Evolutionary conservation across 2,329 filamentous ascomycete species (phyloP), one percentile per base, ranked within the genome.

Genomic region (Laburnicola sp.): DNA sequence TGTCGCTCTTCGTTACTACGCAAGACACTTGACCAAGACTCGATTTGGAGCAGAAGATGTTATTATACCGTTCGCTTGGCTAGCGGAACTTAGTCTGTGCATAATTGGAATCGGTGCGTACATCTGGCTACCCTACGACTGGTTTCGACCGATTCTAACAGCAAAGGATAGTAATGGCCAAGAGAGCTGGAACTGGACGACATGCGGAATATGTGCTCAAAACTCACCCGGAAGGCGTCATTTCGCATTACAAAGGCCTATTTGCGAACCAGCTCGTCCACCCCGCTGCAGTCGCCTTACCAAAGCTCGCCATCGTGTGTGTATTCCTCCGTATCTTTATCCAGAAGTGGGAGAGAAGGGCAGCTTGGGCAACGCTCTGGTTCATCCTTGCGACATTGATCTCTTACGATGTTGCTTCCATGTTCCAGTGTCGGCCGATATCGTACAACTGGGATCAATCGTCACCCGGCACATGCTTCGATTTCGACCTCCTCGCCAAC

Each of bases 401-500:
- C 11, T 54, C 59, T 3, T 65, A 51, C 32, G 62, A 56, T 0
- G 44, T 65, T 22, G 59, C 61, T 8, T 40, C 42, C 1, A 45
- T 56, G 30, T 64, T 65, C 37, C 60, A 64, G 37, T 67, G 64
- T 43, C 51, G 35, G 9, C 63, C 63, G 3, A 59, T 67, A 39
- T 51, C 49, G 4, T 66, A 57, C 48, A 60, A 60, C 26, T 67
- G 64, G 64, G 59, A 66, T 40, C 65, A 65, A 36, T 50, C 52
- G 2, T 58, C 60, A 32, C 59, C 59, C 2, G 42, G 44, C 3
- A 63, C 62, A 8, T 66, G 64, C 39, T 62, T 64, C 50, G 50
- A 67, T 35, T 28, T 62, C 6, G 25, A 47, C 16, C 36, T 46
- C 2, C 64, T 57, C 31, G 57, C 53, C 22, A 48, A 55, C 30